Conservation (phyloP, 192 early-diverging fungal species). For the Coemansia sp. region DNA sequence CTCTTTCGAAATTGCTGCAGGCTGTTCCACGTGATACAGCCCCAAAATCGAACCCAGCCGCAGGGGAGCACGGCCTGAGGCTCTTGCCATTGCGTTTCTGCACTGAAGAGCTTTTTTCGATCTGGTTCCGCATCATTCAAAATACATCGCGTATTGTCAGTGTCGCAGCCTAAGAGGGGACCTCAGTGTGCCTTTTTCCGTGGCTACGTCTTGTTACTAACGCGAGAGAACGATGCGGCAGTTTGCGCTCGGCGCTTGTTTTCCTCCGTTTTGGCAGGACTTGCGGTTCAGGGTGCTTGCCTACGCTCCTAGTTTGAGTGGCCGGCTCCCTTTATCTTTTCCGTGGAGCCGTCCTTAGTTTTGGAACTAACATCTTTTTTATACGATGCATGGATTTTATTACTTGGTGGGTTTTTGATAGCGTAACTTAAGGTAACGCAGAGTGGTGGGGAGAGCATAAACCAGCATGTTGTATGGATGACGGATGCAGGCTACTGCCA, state of each 20-base stretch:
- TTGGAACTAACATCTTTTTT: slow-evolving; percentile 42
- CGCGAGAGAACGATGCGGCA: slow-evolving; percentile 45
- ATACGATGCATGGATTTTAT: too few species aligned
- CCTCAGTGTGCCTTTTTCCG: not conserved
- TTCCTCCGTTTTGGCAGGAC: slow-evolving; percentile 51
- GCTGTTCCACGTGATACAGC: slow-evolving; percentile 6
- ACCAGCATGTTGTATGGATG: too few species aligned
- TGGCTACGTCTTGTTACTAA: slow-evolving; percentile 52
- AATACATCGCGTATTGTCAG: slow-evolving; percentile 45
- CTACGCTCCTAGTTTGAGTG: slow-evolving; percentile 55
- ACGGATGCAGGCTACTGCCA: too few species aligned
- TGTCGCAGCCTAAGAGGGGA: slow-evolving; percentile 27
- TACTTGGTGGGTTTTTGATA: too few species aligned
- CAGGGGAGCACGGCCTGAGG: not conserved
- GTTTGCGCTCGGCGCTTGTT: slow-evolving; percentile 18
- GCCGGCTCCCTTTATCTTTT: slow-evolving; percentile 17
- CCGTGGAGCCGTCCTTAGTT: slow-evolving; percentile 53
- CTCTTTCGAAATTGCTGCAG: not conserved
- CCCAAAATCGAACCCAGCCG: slow-evolving; percentile 12
- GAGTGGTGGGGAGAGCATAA: too few species aligned
- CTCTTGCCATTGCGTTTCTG: not conserved
- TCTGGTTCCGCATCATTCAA: slow-evolving; percentile 24
- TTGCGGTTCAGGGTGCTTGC: slow-evolving; percentile 26
- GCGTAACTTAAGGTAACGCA: too few species aligned
- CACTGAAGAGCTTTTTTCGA: not conserved